A percentile compares a stretch with the other conserved stretches of the same genome.
These are phyloP conservation scores for Eucalyptus leucophloia DNA, from an alignment of 345 rosid species.

Conservation along the genomic window DNA sequence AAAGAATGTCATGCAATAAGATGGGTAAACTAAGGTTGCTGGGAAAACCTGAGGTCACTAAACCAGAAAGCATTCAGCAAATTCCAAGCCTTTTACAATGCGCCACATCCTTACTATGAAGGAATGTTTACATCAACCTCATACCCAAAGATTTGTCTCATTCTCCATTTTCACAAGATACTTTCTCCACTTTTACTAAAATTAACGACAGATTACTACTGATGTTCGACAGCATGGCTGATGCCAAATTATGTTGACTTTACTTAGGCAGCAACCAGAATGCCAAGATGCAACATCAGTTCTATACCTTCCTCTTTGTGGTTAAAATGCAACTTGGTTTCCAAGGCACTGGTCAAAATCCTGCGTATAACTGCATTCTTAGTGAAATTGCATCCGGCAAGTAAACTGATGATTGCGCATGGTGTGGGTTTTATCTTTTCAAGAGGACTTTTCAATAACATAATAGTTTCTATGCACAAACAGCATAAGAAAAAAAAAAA, in stretches of 20 bases:
- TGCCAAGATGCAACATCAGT: background rate
- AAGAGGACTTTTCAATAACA: background rate
- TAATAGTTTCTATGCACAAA: background rate
- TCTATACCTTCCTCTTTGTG: background rate
- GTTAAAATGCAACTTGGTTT: background rate
- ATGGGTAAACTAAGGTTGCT: background rate
- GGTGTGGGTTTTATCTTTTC: background rate
- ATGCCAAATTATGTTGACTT: background rate
- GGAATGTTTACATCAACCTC: background rate
- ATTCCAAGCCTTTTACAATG: background rate
- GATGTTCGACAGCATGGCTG: background rate
- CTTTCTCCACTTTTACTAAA: background rate
- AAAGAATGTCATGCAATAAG: background rate
- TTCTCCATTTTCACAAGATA: background rate
- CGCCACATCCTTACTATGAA: background rate
- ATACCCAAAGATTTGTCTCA: background rate
- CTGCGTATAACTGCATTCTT: background rate
- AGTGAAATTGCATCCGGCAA: background rate
- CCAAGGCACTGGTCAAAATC: background rate
- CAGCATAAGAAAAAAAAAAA: background rate
- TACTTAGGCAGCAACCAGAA: background rate
- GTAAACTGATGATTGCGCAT: background rate
- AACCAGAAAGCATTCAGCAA: background rate
- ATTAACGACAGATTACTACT: background rate
- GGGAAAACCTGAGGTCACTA: background rate